phyloP scores from a whole-genome alignment of 129 eudicot genomes.

The Flaveria brownii region DNA sequence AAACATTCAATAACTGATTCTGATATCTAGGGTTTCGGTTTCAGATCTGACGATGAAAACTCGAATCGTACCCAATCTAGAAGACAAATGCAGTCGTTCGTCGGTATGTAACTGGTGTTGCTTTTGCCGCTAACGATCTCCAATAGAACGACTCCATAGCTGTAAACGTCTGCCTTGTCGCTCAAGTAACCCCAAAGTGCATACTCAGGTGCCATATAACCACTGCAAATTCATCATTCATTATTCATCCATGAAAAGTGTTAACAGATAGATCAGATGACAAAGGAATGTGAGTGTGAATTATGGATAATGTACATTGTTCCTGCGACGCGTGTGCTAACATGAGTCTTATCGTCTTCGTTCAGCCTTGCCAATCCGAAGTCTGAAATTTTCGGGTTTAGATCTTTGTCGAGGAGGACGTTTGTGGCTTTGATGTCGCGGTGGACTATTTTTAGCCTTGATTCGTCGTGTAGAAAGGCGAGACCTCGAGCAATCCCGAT shows the following conservation, averaged over 20 bases:
- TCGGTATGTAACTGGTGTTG: constrained; percentile 72
- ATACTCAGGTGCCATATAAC: constrained; percentile 96
- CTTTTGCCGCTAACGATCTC: constrained; percentile 85
- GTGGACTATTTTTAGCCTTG: constrained; percentile 73
- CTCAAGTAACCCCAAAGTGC: constrained; percentile 87
- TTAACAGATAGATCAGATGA: neutral
- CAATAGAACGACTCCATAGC: constrained; percentile 73
- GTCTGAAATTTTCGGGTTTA: constrained; percentile 82
- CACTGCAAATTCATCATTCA: constrained; percentile 48
- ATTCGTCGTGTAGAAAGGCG: constrained; percentile 87
- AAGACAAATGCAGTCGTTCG: constrained; percentile 59
- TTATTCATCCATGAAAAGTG: neutral
- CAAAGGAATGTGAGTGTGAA: neutral
- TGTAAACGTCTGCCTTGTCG: constrained; percentile 85
- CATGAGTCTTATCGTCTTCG: constrained; percentile 71
- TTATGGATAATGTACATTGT: constrained; percentile 54
- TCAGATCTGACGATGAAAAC: neutral
- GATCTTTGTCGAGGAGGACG: constrained; percentile 66
- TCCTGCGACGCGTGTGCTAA: constrained; percentile 84
- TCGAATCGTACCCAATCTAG: constrained; percentile 67
- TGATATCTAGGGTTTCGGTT: neutral
- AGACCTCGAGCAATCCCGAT: constrained; percentile 79
- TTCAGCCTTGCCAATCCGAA: constrained; percentile 80
- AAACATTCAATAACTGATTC: neutral
- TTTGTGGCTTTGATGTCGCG: constrained; percentile 89